Evolutionary conservation across 768 basidiomycete species (phyloP), one percentile per base, ranked within the genome.

Genomic region (Russula lepida): DNA sequence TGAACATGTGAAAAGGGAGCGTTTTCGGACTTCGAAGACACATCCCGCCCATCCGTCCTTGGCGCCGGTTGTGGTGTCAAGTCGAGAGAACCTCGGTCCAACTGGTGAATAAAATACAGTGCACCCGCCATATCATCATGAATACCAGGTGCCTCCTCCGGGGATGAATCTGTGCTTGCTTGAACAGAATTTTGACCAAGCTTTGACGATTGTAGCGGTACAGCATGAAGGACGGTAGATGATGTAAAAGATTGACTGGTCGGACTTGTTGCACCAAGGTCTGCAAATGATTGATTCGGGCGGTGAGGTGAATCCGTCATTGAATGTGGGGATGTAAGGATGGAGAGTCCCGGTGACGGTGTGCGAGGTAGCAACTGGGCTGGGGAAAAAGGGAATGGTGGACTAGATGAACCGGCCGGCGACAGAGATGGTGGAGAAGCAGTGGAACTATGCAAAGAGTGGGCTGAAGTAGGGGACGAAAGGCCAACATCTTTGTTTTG

Each of bases 61-160:
- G 64, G 67, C 6, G 64, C 59, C 35, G 56, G 39, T 48, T 64
- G 52, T 48, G 54, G 32, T 17, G 30, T 15, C 15, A 28, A 66
- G 43, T 43, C 67, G 63, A 39, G 44, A 37, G 57, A 11, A 21
- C 54, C 67, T 69, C 72, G 60, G 33, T 79, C 77, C 53, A 79
- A 71, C 64, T 87, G 80, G 61, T 82, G 82, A 81, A 89, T 84
- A 69, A 83, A 87, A 72, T 81, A 88, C 46, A 88, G 70, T 13
- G 85, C 84, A 27, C 83, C 83, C 12, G 83, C 83, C 68, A n/a
- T n/a, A n/a, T 86, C 85, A 56, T 76, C 73, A 51, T 76, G 74
- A 28, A 86, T 67, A 47, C 74, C 73, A 50, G 76, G 44, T 23
- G 27, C 69, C 23, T 70, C 71, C 35, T 70, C 68, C 21, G 21